Evolutionary conservation across 2,329 filamentous ascomycete species (phyloP).

Genomic region (Arthrobotrys iridis): DNA sequence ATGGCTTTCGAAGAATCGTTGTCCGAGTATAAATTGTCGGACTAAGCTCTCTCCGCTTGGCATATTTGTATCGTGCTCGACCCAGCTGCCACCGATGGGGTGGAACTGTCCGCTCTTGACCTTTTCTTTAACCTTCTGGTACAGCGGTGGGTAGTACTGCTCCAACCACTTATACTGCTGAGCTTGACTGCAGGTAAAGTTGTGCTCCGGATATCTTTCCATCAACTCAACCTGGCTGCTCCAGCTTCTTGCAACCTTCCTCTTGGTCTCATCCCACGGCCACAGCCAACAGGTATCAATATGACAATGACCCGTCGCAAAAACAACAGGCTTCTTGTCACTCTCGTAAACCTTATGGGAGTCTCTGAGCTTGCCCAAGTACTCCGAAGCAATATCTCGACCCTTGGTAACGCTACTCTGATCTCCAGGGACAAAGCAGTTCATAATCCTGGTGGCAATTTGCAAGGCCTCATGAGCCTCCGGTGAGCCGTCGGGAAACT

Average conservation of each 20-base stretch:
- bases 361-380: conserved; percentile 82
- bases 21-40: conserved; percentile 93
- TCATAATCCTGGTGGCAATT: conserved; percentile 86
- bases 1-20: conserved; percentile 90
- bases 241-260: conserved; percentile 93
- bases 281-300: conserved; percentile 99
- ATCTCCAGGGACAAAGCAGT: conserved; percentile 83
- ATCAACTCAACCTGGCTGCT: conserved; percentile 95
- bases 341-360: conserved; percentile 84
- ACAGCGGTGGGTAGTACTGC: conserved; percentile 84
- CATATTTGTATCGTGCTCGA: conserved; percentile 98
- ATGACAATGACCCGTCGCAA: conserved; percentile 92
- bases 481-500: conserved; percentile 88
- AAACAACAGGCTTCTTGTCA: conserved; percentile 79
- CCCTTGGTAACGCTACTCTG: conserved; percentile 80
- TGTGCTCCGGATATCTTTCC: conserved; percentile 91
- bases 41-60: conserved; percentile 94
- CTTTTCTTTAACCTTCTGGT: conserved; percentile 89
- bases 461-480: conserved; percentile 77
- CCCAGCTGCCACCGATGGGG: conserved; percentile 96
- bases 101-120: conserved; percentile 91
- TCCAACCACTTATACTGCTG: conserved; percentile 99
- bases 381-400: conserved; percentile 82
- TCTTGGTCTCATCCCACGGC: conserved; percentile 96
- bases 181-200: conserved; percentile 91